Percentiles rank a stretch among this genome's conserved stretches.
Evolutionary conservation across 2,329 filamentous ascomycete species (phyloP).

Genomic region (Pyricularia pennisetigena): DNA sequence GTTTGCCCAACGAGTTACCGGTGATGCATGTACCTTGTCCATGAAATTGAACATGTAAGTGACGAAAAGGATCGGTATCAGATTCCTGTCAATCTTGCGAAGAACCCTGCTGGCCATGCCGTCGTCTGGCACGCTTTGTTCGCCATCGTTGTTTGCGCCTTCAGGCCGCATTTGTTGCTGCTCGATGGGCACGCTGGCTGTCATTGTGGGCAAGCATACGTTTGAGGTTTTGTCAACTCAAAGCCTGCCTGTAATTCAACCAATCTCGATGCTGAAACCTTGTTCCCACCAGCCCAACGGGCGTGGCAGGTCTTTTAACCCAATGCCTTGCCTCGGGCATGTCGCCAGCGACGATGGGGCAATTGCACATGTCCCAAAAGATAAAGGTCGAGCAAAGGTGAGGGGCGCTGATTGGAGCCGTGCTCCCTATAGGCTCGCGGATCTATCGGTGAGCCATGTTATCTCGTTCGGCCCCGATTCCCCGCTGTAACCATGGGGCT

Average conservation of each 20-base stretch:
- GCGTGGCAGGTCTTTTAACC: neutral
- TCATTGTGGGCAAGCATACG: neutral
- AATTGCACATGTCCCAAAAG: neutral
- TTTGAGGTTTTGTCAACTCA: neutral
- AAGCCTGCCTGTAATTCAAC: neutral
- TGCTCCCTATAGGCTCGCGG: neutral
- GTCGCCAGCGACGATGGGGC: neutral
- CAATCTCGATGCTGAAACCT: neutral
- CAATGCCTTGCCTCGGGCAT: neutral
- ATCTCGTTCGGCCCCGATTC: neutral
- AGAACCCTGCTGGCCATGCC: conserved; percentile 26
- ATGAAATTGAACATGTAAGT: conserved; percentile 53
- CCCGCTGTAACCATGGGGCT: neutral
- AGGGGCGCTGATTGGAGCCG: neutral
- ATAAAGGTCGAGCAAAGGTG: neutral
- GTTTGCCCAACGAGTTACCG: neutral
- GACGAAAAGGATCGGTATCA: conserved; percentile 46
- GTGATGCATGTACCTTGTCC: conserved; percentile 31
- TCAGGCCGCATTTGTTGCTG: neutral
- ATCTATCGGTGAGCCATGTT: neutral
- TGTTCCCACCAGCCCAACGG: too few species aligned
- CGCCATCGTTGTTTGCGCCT: neutral
- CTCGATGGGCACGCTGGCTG: neutral
- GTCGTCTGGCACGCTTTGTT: conserved; percentile 6
- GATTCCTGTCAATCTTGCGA: conserved; percentile 42